Base-by-base conservation (phyloP, 2,329 filamentous ascomycete species). In the Pseudogymnoascus sp. region DNA sequence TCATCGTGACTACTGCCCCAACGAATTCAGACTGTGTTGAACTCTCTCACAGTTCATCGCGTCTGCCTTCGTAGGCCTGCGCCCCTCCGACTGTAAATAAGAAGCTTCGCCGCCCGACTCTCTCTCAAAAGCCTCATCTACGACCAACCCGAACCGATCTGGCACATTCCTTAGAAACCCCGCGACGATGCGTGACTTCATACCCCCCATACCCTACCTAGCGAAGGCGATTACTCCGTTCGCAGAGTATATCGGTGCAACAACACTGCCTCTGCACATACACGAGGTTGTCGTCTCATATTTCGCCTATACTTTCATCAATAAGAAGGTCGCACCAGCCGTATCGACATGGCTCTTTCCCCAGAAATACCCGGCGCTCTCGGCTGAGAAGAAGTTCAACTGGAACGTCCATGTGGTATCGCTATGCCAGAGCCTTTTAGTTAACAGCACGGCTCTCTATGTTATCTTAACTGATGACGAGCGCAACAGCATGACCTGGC, bases 391-490 rank as follows among this genome's bases (percentile, higher is more conserved):
- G 73, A 77, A 77, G 51, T 80, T 92, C 67, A 95, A 90, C 80
- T 95, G 91, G 91, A 86, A 96, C 74, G 88, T 92, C 23, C 91
- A 93, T 73, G 87, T 93, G 63, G 90, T 95, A 34, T 92, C 89
- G n/a, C 83, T 95, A 69, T 80, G 90, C 64, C 91, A 96, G 80
- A 88, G 86, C 73, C 79, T 81, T 34, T 77, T 91, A 63, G 90
- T 96, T 77, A 91, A 88, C 74, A 74, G 69, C 60, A 77, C 93
- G 34, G 89, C 90, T n/a, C 77, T 95, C 14, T 93, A 86, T 82
- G 83, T 90, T 64, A 90, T 92, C 76, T 80, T 79, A 63, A 76
- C 73, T 45, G 90, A 95, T 74, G 78, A 86, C 43, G 89, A 92
- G 75, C 82, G 90, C 65, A 79, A 76, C 69, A 77, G 77, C 57